Evolutionary conservation across 106 monocot species (phyloP).

Genomic region (Chionographis japonica): DNA sequence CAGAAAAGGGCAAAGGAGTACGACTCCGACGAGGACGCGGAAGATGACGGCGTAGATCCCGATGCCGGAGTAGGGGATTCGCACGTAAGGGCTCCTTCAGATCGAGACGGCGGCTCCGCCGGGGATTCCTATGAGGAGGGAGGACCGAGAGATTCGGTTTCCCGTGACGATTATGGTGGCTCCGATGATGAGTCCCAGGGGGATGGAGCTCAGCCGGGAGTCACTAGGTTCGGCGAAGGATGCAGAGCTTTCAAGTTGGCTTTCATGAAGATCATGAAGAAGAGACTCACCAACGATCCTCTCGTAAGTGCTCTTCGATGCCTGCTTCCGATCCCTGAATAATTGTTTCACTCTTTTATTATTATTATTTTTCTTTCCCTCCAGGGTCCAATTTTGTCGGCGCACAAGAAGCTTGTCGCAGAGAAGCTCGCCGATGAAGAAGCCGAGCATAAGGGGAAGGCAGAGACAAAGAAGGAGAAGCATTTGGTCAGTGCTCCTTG

Average conservation of each 20-base stretch:
- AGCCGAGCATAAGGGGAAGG: constrained; percentile 54
- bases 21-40: constrained; percentile 27
- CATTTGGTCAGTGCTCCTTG: constrained; percentile 41
- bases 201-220: constrained; percentile 1
- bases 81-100: no score
- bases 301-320: constrained; percentile 28
- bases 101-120: no score
- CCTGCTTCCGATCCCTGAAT: no score
- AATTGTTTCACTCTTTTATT: no score
- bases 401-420: constrained; percentile 76
- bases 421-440: constrained; percentile 81
- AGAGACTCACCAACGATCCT: constrained; percentile 34
- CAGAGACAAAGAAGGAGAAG: constrained; percentile 66
- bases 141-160: no score
- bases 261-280: constrained; percentile 65
- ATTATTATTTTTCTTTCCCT: background rate
- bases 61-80: background rate
- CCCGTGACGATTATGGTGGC: background rate
- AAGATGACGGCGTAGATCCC: background rate
- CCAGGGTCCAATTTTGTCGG: constrained; percentile 81
- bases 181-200: background rate
- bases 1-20: constrained; percentile 28
- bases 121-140: no score
- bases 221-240: constrained; percentile 39
- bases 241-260: constrained; percentile 53